A percentile compares a stretch with the other conserved stretches of the same genome.
Conservation (phyloP, 257 asterid species). For the Solanum etuberosum region DNA sequence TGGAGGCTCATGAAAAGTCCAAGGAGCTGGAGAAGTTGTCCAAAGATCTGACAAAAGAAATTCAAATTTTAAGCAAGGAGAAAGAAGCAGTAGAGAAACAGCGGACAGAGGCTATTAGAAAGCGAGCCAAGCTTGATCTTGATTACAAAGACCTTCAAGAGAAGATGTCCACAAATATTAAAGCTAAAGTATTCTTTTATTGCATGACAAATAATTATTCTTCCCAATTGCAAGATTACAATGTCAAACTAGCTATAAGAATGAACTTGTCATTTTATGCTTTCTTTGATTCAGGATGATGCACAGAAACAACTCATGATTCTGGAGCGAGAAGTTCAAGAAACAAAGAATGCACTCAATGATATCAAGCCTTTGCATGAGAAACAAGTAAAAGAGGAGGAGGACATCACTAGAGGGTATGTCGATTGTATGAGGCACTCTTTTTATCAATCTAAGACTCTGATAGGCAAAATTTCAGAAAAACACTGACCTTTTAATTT, state of each 20-base stretch:
- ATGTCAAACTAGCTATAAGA: not conserved
- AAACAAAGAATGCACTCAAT: constrained; percentile 52
- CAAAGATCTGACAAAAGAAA: constrained; percentile 73
- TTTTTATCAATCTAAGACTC: not conserved
- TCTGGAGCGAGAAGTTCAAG: constrained; percentile 68
- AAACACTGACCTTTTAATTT: not conserved
- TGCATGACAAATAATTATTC: not conserved
- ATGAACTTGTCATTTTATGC: constrained; percentile 10
- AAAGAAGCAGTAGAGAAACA: constrained; percentile 85
- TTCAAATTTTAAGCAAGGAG: constrained; percentile 70
- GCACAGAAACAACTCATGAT: constrained; percentile 66
- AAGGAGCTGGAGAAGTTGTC: constrained; percentile 70
- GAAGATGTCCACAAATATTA: constrained; percentile 54
- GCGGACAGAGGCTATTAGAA: constrained; percentile 68
- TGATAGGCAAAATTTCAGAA: not conserved
- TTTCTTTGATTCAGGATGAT: constrained; percentile 58
- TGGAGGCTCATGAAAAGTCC: constrained; percentile 71
- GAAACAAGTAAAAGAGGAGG: constrained; percentile 64
- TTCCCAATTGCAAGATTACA: not conserved
- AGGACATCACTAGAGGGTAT: constrained; percentile 78
- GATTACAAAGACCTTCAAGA: constrained; percentile 84
- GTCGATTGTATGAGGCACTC: not conserved
- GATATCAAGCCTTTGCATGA: constrained; percentile 53
- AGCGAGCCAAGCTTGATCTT: constrained; percentile 87
- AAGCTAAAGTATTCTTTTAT: constrained; percentile 55